Evolutionary conservation across 1,284 basidiomycete species (phyloP).

Genomic region (Phaffia rhodozyma): DNA sequence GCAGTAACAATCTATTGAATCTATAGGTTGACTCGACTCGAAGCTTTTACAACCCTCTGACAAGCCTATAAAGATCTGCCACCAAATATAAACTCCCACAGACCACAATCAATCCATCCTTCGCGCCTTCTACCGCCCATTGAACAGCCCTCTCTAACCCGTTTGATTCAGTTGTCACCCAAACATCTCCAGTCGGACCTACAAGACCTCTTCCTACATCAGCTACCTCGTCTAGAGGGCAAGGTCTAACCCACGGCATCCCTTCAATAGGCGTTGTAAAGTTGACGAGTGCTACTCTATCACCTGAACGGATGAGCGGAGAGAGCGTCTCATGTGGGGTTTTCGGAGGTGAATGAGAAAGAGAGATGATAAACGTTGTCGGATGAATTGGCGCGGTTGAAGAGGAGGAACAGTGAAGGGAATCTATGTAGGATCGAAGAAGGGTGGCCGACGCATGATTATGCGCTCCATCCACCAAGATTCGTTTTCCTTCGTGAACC

Average conservation of each 20-base stretch:
- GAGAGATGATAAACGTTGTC: constrained; percentile 54
- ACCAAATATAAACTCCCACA: constrained; percentile 87
- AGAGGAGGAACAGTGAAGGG: constrained; percentile 31
- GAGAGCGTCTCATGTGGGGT: constrained; percentile 55
- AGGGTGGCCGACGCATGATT: constrained; percentile 70
- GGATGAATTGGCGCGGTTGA: constrained; percentile 24
- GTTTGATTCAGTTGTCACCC: constrained; percentile 18
- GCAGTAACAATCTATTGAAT: too few species aligned
- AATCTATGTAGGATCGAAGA: constrained; percentile 57
- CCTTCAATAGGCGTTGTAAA: constrained; percentile 61
- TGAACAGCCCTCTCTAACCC: constrained; percentile 23
- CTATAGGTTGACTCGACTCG: too few species aligned
- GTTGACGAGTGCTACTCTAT: constrained; percentile 45
- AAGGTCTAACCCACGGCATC: constrained; percentile 80
- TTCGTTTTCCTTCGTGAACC: constrained; percentile 19
- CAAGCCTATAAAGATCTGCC: constrained; percentile 68
- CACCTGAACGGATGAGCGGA: constrained; percentile 44
- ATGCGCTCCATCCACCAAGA: constrained; percentile 89
- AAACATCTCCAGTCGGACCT: constrained; percentile 17
- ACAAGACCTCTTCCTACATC: constrained; percentile 38
- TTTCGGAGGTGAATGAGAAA: constrained; percentile 73
- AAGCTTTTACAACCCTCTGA: constrained; percentile 3
- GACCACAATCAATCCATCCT: constrained; percentile 47
- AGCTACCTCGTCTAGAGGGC: constrained; percentile 43
- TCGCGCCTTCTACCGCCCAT: constrained; percentile 27